Base-by-base conservation (phyloP, 768 basidiomycete genomes). In the Lyophyllum shimeji region DNA sequence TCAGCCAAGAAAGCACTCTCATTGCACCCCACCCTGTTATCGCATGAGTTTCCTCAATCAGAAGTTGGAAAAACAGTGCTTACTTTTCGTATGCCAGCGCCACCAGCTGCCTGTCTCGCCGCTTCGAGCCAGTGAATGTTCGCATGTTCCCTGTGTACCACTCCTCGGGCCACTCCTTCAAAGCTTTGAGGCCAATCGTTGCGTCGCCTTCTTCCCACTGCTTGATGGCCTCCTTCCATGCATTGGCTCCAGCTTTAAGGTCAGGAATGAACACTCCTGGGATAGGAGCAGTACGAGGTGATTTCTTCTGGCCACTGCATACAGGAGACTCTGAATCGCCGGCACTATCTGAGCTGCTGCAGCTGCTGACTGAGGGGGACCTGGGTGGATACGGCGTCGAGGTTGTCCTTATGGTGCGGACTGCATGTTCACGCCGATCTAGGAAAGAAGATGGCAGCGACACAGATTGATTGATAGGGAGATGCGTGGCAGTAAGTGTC, bases 181-280 rank as follows among this genome's bases (percentile, higher is more conserved):
- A 43, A 12, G 40, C 51, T 20, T 46, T 15, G 21, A 46, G 29
- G 13, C 50, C 50, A 17, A n/a, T 33, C 9, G 20, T 21, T 1
- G 7, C 18, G 34, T 57, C 43, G 5, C 45, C 47, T 7, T 46
- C 27, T 17, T 48, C 50, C 51, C 56, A 57, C 18, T 57, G 56
- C 50, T 52, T 33, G n/a, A 57, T 23, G n/a, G 56, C 56, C n/a
- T 13, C 3, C 39, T 50, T 51, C 56, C 56, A 57, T 5, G 51
- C 50, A 21, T 20, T 20, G n/a, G 50, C 23, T 4, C 56, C 56
- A 15, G 24, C 20, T 34, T 12, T 23, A 9, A 57, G 44, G 56
- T 57, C 34, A 2, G 50, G 56, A 37, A 57, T 57, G 15, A 42
- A 40, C 29, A 34, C 47, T 3, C 47, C 47, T 1, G 25, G 29